Percentiles rank a stretch among this genome's conserved stretches.
Evolutionary conservation across 495 filamentous ascomycete species (phyloP).

Genomic region (Penicillium lagena): DNA sequence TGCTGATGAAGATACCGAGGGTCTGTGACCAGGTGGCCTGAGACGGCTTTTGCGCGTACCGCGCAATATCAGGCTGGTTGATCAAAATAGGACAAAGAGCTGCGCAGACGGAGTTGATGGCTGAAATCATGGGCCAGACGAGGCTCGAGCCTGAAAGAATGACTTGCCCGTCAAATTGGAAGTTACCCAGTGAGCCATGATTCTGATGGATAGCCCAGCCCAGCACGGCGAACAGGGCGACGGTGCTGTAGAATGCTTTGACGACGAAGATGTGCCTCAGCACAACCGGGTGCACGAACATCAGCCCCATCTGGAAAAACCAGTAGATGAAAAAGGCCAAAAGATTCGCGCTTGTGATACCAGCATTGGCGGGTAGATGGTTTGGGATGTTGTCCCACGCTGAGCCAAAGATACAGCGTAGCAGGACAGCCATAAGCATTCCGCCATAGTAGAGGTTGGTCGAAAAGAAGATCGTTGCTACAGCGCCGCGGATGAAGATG

Average conservation of each 20-base stretch:
- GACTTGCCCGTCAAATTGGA: slow-evolving; percentile 14
- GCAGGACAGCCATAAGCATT: slow-evolving; percentile 23
- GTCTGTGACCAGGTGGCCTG: slow-evolving; percentile 6
- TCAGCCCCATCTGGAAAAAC: slow-evolving; percentile 20
- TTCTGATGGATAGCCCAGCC: too few species aligned
- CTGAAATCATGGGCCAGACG: neutral
- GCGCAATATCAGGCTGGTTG: slow-evolving; percentile 24
- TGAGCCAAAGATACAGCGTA: slow-evolving; percentile 51
- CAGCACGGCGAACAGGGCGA: too few species aligned
- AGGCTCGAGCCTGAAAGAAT: slow-evolving; percentile 8
- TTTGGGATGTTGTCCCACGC: slow-evolving; percentile 59
- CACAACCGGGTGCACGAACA: slow-evolving; percentile 17
- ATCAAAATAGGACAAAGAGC: slow-evolving; percentile 6
- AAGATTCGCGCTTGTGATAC: slow-evolving; percentile 51
- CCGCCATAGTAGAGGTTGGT: too few species aligned
- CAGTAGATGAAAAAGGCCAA: slow-evolving; percentile 53
- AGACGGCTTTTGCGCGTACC: slow-evolving; percentile 14
- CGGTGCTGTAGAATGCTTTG: too few species aligned
- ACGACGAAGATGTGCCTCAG: slow-evolving; percentile 2
- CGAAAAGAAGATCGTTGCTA: too few species aligned
- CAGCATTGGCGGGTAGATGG: slow-evolving; percentile 38
- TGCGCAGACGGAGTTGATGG: slow-evolving; percentile 9
- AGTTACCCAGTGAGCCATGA: neutral
- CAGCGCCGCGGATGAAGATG: too few species aligned
- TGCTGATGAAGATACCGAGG: slow-evolving; percentile 9